Evolutionary conservation across 2,329 filamentous ascomycete genomes (phyloP).

Genomic region (Aspergillus sp.): DNA sequence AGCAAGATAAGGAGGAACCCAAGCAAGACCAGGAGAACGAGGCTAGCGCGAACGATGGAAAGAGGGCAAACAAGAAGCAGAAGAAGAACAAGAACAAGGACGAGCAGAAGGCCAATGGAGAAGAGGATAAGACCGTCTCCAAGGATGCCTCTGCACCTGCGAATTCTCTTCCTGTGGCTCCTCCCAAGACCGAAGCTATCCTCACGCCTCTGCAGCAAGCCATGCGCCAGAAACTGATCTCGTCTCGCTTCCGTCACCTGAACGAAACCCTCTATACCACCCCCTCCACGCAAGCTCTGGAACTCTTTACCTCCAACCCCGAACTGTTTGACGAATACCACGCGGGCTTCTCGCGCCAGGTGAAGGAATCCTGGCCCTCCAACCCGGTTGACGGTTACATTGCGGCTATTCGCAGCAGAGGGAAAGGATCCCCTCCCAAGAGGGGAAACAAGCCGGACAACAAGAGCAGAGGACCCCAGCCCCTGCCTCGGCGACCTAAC

Average conservation of each 20-base stretch:
- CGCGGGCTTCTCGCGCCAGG: conserved; percentile 91
- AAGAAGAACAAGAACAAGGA: conserved; percentile 36
- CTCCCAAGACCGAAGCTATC: conserved; percentile 53
- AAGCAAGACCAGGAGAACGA: conserved; percentile 18
- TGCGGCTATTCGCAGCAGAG: conserved; percentile 66
- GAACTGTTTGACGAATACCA: conserved; percentile 97
- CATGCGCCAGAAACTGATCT: conserved; percentile 93
- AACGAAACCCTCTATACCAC: conserved; percentile 96
- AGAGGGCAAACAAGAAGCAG: conserved; percentile 25
- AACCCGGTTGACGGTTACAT: conserved; percentile 94
- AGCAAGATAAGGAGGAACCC: conserved; percentile 27
- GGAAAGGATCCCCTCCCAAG: conserved; percentile 48
- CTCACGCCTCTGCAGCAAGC: conserved; percentile 89
- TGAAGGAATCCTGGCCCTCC: conserved; percentile 85
- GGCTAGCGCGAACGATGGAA: conserved; percentile 26
- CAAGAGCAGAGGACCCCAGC: conserved; percentile 28
- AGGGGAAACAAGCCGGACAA: conserved; percentile 41
- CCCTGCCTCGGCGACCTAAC: conserved; percentile 68
- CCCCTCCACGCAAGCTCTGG: conserved; percentile 78
- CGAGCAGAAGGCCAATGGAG: conserved; percentile 20
- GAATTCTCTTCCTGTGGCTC: conserved; percentile 32
- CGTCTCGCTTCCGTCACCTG: conserved; percentile 92
- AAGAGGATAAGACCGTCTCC: conserved; percentile 15
- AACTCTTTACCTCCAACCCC: conserved; percentile 78
- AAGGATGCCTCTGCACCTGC: conserved; percentile 11